These are phyloP conservation scores for Emergomyces pasteurianus DNA, from an alignment of 2,329 filamentous ascomycete genomes.

Conservation along the genomic window DNA sequence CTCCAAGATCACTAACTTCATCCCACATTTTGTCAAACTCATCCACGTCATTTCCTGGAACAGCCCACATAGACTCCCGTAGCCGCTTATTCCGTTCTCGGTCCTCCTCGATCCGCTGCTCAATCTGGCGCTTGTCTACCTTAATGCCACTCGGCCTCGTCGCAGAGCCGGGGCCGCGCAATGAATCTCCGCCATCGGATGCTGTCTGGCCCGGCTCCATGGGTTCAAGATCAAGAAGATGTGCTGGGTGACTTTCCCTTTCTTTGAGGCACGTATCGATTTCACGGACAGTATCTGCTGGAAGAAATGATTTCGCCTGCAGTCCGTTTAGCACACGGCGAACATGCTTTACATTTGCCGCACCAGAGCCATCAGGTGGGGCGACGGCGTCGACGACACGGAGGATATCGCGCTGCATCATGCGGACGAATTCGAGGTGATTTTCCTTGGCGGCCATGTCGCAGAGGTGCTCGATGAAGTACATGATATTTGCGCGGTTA, in stretches of 20 bases:
- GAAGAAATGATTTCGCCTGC: conserved; percentile 58
- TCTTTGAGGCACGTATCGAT: conserved; percentile 76
- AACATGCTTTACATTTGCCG: conserved; percentile 88
- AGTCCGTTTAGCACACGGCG: conserved; percentile 65
- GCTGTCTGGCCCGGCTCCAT: conserved; percentile 18
- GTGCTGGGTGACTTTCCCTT: conserved; percentile 53
- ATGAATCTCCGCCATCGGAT: conserved; percentile 19
- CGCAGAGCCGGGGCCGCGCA: conserved; percentile 12
- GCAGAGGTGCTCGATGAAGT: conserved; percentile 91
- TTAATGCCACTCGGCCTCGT: conserved; percentile 31
- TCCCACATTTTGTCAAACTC: conserved; percentile 79
- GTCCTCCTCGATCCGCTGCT: conserved; percentile 95
- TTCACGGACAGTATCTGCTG: conserved; percentile 61
- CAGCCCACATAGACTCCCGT: conserved; percentile 87
- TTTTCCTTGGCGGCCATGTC: conserved; percentile 69
- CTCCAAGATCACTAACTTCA: conserved; percentile 72
- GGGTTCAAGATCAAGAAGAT: conserved; percentile 39
- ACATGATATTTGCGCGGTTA: conserved; percentile 96
- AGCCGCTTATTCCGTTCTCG: conserved; percentile 85
- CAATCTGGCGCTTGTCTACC: conserved; percentile 77
- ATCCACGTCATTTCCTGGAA: conserved; percentile 51
- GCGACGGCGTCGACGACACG: conserved; percentile 86
- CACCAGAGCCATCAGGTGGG: conserved; percentile 72
- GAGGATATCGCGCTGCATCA: conserved; percentile 90
- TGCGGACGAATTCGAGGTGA: conserved; percentile 71